A percentile compares a stretch with the other conserved stretches of the same genome.
phyloP scores from a whole-genome alignment of 768 basidiomycete genomes.

The Chiua virens region DNA sequence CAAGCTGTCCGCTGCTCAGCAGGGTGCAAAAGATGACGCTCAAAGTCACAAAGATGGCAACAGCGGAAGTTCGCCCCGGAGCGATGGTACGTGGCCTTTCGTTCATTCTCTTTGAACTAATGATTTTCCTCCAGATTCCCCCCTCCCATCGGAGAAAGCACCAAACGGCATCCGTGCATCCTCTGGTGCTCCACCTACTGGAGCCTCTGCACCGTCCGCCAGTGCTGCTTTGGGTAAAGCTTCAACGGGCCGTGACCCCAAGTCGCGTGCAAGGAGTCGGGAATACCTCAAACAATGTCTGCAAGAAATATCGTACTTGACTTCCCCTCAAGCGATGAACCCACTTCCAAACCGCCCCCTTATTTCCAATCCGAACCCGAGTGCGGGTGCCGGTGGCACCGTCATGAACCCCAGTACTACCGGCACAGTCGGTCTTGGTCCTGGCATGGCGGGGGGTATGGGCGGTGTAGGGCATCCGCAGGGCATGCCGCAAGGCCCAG shows the following conservation, averaged over 20 bases:
- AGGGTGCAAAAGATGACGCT: slow-evolving; percentile 67
- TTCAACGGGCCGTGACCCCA: slow-evolving; percentile 86
- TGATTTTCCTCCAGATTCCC: slow-evolving; percentile 55
- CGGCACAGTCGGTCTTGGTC: slow-evolving; percentile 10
- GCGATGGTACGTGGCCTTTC: slow-evolving; percentile 58
- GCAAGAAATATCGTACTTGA: slow-evolving; percentile 97
- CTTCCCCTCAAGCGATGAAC: slow-evolving; percentile 96
- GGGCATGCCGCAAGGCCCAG: slow-evolving; percentile 20
- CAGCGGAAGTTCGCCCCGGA: slow-evolving; percentile 79
- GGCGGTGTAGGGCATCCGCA: slow-evolving; percentile 17
- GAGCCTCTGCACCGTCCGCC: slow-evolving; percentile 33
- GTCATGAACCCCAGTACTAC: slow-evolving; percentile 17
- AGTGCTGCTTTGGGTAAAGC: slow-evolving; percentile 62
- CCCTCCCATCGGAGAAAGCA: slow-evolving; percentile 66
- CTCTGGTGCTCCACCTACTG: slow-evolving; percentile 44
- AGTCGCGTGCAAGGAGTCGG: slow-evolving; percentile 88
- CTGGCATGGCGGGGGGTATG: slow-evolving; percentile 12
- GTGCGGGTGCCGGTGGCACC: slow-evolving; percentile 20
- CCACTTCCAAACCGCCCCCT: slow-evolving; percentile 88
- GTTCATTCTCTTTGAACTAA: background rate
- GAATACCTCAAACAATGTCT: slow-evolving; percentile 99
- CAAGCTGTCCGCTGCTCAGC: slow-evolving; percentile 64
- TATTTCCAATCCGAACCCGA: slow-evolving; percentile 47
- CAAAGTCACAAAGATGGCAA: slow-evolving; percentile 78
- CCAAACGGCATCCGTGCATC: slow-evolving; percentile 62